Base-by-base conservation (phyloP, 441 rosid genomes). In the Manihot esculenta region DNA sequence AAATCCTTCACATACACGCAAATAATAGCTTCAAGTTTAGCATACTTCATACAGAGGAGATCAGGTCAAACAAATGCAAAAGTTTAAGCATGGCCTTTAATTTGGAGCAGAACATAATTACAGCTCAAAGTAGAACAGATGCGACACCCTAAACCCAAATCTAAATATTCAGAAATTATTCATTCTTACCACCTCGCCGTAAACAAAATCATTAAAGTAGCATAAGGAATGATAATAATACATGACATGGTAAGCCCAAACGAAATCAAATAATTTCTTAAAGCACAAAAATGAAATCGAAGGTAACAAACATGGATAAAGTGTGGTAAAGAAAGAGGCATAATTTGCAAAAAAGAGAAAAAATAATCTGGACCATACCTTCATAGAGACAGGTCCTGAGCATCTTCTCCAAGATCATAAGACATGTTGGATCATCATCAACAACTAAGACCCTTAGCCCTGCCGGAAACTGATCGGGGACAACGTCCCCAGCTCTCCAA, bases 341-440 rank as follows among this genome's bases (percentile, higher is more conserved):
- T 42, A 56, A 41, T 48, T 26, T 17, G 10, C 35, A 41, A 14
- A 15, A 70, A 10, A 54, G 68, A 45, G 4, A n/a, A n/a, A n/a
- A n/a, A n/a, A n/a, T n/a, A n/a, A 1, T 24, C 10, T n/a, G 38
- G 8, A 21, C 27, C 13, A 1, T 69, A 93, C 99, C 99, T 74
- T 88, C 86, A 70, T 94, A 94, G 49, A 73, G 87, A 58, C 99
- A 94, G 38, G 82, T 86, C 77, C 68, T 76, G 12, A 94, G 92
- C 99, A 92, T 94, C 86, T 83, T 89, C 81, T 90, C 95, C 73
- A 94, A 83, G 82, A 94, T 89, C 91, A 75, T 81, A 48, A 94
- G 97, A 79, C 99, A 94, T 14, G 97, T 90, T 26, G 89, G 93
- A 85, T 94, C 97, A 76, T 94, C 99, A 70, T 92, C 97, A 69